These are phyloP conservation scores for Pseudonitzschia multiseries DNA, from an alignment of 108 stramenopile genomes.

Conservation along the genomic window DNA sequence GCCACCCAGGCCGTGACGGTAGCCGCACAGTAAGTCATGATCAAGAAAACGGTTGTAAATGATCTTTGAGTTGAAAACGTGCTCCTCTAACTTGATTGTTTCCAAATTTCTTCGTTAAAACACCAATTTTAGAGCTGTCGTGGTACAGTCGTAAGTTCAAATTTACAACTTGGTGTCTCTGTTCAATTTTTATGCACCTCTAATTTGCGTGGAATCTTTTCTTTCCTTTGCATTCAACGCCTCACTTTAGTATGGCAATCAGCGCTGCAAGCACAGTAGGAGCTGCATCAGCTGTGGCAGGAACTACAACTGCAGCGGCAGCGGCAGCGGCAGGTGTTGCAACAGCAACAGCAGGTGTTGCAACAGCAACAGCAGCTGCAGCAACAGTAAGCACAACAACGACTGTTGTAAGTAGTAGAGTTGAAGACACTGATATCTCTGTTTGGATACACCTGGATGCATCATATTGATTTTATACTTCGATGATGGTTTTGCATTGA, in stretches of 20 bases:
- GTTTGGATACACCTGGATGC: background rate
- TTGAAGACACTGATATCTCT: background rate
- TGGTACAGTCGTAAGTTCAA: background rate
- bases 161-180: too few species aligned
- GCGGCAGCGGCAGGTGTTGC: background rate
- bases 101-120: background rate
- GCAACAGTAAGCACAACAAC: slow-evolving; percentile 1
- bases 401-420: background rate
- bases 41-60: background rate
- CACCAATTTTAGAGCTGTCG: background rate
- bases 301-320: background rate
- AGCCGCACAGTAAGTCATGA: background rate
- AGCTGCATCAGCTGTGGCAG: background rate
- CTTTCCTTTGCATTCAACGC: too few species aligned
- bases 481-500: too few species aligned
- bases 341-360: too few species aligned
- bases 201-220: too few species aligned
- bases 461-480: too few species aligned
- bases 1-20: background rate
- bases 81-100: background rate
- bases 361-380: background rate
- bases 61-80: background rate
- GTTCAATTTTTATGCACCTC: too few species aligned
- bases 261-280: background rate
- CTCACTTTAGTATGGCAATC: background rate